Base-by-base conservation (phyloP, 805 yeast species). In the Saturnispora bothae region DNA sequence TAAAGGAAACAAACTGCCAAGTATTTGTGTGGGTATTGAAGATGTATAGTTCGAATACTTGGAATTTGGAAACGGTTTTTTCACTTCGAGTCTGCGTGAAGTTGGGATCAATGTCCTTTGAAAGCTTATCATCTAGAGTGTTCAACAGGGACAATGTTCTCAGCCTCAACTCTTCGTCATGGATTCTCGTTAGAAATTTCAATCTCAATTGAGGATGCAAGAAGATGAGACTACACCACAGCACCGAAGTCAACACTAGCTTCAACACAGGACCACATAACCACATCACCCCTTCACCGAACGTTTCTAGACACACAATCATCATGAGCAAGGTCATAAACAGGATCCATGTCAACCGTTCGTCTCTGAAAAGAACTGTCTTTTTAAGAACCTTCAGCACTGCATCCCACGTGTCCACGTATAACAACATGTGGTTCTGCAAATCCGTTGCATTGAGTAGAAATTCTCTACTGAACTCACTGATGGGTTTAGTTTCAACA, bases 401-500 rank as follows among this genome's bases (percentile, higher is more conserved):
- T 17, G 66, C 65, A 57, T 85, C 89, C 67, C 77, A 84, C 0
- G 65, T 58, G 10, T 61, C 54, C 8, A 80, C 76, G 53, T 78
- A 83, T 12, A 76, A 50, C 22, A 77, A 52, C 83, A 82, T 78
- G 50, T 76, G 79, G 53, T 85, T 85, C 52, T 85, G 95, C 42
- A 84, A 63, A 60, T 85, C 95, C 1, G 94, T 83, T 49, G 83
- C 63, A 53, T 85, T 85, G 40, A 84, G 53, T 16, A 79, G 57
- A 52, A 84, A 85, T 53, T 85, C 95, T 39, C 82, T 65, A 23
- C 88, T 77, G 35, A 82, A 65, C 54, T 84, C 85, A 4, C 88
- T 81, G 6, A 78, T 82, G 0, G 94, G 92, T 43, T 71, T 73
- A 3, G 85, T 83, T 3, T 68, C 50, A 25, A 61, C 68, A 19